Conservation (phyloP, 192 early-diverging fungal genomes). For the Ambispora gerdemannii region DNA sequence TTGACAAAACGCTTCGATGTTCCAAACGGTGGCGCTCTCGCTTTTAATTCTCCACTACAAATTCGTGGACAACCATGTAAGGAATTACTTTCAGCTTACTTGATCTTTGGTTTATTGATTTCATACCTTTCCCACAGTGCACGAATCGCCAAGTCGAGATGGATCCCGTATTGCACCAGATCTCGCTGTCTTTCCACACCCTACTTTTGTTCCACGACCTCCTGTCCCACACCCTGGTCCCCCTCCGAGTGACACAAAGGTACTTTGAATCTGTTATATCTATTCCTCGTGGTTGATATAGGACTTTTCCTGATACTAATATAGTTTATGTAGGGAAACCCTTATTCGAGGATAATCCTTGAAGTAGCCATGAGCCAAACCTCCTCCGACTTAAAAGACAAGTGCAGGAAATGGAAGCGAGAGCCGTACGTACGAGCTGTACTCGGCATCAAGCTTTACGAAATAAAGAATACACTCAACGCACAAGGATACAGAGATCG, state of each 20-base stretch:
- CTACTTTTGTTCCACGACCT: neutral
- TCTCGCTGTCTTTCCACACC: slow-evolving; percentile 7
- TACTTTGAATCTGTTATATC: slow-evolving; percentile 23
- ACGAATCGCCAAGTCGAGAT: neutral
- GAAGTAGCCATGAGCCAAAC: slow-evolving; percentile 5
- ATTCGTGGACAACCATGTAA: slow-evolving; percentile 11
- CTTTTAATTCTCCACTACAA: neutral
- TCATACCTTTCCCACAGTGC: slow-evolving; percentile 6
- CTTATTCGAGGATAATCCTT: slow-evolving; percentile 12
- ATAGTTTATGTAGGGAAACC: slow-evolving; percentile 21
- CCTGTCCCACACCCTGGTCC: slow-evolving; percentile 17
- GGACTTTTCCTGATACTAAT: slow-evolving; percentile 4
- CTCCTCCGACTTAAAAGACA: neutral
- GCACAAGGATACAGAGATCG: slow-evolving; percentile 6
- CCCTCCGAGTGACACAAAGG: slow-evolving; percentile 1
- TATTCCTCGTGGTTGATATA: neutral
- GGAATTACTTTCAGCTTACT: slow-evolving; percentile 10
- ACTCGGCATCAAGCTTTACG: slow-evolving; percentile 19
- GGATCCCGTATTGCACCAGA: slow-evolving; percentile 9
- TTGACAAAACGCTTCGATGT: neutral
- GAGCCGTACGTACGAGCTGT: slow-evolving; percentile 13
- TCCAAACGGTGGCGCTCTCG: neutral
- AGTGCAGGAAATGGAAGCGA: slow-evolving; percentile 6
- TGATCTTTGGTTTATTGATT: neutral
- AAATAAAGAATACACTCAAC: neutral